Percentiles rank a stretch among this genome's conserved stretches.
phyloP scores from a whole-genome alignment of 306 rosid genomes.

The Mimosa bimucronata region DNA sequence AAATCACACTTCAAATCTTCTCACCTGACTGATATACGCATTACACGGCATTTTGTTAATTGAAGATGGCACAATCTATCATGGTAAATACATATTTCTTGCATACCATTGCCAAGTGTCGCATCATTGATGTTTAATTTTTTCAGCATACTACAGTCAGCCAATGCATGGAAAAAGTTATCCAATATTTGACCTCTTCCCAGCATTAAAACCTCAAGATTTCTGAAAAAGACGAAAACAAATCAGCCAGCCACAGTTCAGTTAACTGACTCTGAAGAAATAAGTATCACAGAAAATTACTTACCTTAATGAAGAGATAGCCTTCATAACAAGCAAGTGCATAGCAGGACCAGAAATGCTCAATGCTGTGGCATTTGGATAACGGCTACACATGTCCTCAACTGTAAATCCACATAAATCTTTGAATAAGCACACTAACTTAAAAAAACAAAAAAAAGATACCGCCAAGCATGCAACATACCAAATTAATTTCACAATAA shows the following conservation, averaged over 20 bases:
- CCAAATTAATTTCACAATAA: background rate
- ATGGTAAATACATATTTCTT: slow-evolving; percentile 81
- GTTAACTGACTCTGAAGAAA: background rate
- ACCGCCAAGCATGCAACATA: background rate
- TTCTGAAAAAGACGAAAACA: slow-evolving; percentile 54
- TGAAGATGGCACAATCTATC: slow-evolving; percentile 83
- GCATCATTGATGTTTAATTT: slow-evolving; percentile 80
- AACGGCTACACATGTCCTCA: slow-evolving; percentile 93
- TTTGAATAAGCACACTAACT: slow-evolving; percentile 36
- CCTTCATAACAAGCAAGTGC: slow-evolving; percentile 76
- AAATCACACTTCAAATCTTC: slow-evolving; percentile 28
- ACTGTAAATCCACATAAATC: slow-evolving; percentile 55
- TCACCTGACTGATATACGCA: slow-evolving; percentile 93
- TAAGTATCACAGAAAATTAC: slow-evolving; percentile 21
- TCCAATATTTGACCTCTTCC: slow-evolving; percentile 87
- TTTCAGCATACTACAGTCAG: slow-evolving; percentile 71
- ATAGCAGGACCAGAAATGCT: slow-evolving; percentile 75
- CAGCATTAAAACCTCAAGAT: slow-evolving; percentile 76
- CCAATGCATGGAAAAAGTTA: slow-evolving; percentile 75
- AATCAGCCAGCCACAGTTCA: slow-evolving; percentile 39
- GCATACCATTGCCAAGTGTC: slow-evolving; percentile 83
- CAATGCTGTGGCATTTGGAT: slow-evolving; percentile 93
- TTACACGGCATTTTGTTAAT: slow-evolving; percentile 85
- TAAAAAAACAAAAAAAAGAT: background rate
- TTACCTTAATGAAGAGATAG: slow-evolving; percentile 75